A percentile compares a stretch with the other conserved stretches of the same genome.
Conservation (phyloP, 805 yeast species). For the Saitoella complicata region DNA sequence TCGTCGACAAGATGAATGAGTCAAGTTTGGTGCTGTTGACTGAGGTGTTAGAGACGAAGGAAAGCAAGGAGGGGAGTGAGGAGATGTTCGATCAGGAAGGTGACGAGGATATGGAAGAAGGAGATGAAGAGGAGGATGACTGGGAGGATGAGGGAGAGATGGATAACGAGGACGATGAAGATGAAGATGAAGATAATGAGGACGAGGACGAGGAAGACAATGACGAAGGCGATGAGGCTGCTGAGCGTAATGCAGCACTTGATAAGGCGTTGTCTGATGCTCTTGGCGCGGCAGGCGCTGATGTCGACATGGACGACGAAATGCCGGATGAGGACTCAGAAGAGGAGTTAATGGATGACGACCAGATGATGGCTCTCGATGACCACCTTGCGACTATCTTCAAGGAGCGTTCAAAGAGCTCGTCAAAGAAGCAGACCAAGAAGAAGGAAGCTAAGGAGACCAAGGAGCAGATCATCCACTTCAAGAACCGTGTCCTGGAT, state of each 20-base stretch:
- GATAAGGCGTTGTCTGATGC: not conserved
- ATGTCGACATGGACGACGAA: not conserved
- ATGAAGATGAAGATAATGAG: constrained; percentile 4
- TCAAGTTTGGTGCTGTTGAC: constrained; percentile 34
- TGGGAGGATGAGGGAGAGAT: constrained; percentile 8
- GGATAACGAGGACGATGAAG: constrained; percentile 13
- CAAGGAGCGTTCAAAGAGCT: constrained; percentile 58
- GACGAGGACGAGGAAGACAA: not conserved
- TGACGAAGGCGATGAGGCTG: constrained; percentile 8
- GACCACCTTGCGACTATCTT: constrained; percentile 69
- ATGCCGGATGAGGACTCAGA: constrained; percentile 17
- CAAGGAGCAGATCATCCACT: constrained; percentile 56
- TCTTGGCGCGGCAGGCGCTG: not conserved
- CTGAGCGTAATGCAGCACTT: constrained; percentile 10
- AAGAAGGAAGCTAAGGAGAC: constrained; percentile 66
- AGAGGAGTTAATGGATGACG: constrained; percentile 85
- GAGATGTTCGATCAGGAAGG: constrained; percentile 42
- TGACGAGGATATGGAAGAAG: constrained; percentile 23
- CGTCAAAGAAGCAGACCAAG: constrained; percentile 30
- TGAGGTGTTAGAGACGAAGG: constrained; percentile 47
- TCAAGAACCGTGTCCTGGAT: constrained; percentile 67
- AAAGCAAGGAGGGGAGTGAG: constrained; percentile 67
- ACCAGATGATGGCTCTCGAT: constrained; percentile 90
- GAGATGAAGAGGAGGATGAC: constrained; percentile 13
- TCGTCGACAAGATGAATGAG: constrained; percentile 30